phyloP scores from a whole-genome alignment of 306 rosid genomes.

The Inga oerstediana region DNA sequence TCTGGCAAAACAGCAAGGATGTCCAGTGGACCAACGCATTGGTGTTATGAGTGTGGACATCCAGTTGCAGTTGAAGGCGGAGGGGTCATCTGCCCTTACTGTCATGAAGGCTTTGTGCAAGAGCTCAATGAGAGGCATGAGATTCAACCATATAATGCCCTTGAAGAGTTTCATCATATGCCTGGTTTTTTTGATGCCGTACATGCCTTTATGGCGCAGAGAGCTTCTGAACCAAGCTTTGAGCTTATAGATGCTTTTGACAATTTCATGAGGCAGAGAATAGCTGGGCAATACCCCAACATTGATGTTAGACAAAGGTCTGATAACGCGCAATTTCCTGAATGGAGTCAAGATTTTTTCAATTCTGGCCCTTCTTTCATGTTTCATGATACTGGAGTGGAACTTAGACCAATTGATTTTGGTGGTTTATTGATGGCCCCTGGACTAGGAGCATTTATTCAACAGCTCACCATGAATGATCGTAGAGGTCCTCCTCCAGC shows the following conservation, averaged over 20 bases:
- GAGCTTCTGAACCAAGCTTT: conserved; percentile 52
- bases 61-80: conserved; percentile 51
- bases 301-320: conserved; percentile 59
- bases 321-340: conserved; percentile 43
- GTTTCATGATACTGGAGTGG: conserved; percentile 58
- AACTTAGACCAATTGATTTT: conserved; percentile 48
- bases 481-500: conserved; percentile 78
- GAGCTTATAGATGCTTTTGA: conserved; percentile 51
- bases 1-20: conserved; percentile 42
- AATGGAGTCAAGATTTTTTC: conserved; percentile 49
- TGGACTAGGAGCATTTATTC: conserved; percentile 64
- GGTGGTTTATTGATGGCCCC: conserved; percentile 55
- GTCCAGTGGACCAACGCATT: conserved; percentile 73
- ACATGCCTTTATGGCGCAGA: conserved; percentile 47
- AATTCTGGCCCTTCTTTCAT: conserved; percentile 54
- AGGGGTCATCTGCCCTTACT: conserved; percentile 53
- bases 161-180: conserved; percentile 44
- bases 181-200: conserved; percentile 59
- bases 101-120: conserved; percentile 66
- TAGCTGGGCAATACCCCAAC: conserved; percentile 59
- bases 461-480: conserved; percentile 65
- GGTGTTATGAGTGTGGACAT: conserved; percentile 67
- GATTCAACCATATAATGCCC: conserved; percentile 27
- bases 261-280: conserved; percentile 55
- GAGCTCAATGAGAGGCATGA: conserved; percentile 54